Evolutionary conservation across 306 rosid species (phyloP).

Genomic region (Hippophae tibetana): DNA sequence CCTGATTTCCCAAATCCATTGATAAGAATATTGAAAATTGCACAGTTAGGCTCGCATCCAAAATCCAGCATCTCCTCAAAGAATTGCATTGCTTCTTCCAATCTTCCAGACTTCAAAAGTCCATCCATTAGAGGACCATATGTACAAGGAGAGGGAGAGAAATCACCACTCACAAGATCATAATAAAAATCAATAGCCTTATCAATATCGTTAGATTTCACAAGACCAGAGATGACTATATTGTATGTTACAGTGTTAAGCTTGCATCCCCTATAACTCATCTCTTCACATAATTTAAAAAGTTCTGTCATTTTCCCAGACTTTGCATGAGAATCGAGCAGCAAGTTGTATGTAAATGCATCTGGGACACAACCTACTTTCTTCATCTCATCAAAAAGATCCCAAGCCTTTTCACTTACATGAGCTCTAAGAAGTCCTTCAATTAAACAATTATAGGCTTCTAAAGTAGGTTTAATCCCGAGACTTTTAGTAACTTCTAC

Average conservation of each 20-base stretch:
- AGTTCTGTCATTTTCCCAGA: conserved; percentile 59
- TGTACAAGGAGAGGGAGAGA: conserved; percentile 84
- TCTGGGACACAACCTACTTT: conserved; percentile 55
- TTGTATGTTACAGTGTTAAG: conserved; percentile 77
- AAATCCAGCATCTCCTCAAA: conserved; percentile 74
- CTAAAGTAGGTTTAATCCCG: conserved; percentile 54
- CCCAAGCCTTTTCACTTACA: conserved; percentile 43
- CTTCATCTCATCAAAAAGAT: conserved; percentile 75
- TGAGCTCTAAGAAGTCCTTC: conserved; percentile 58
- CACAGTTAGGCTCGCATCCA: conserved; percentile 72
- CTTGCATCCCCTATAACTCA: conserved; percentile 61
- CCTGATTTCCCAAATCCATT: conserved; percentile 88
- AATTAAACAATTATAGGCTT: conserved; percentile 66
- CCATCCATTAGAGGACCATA: conserved; percentile 88
- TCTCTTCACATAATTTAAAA: conserved; percentile 56
- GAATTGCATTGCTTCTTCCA: conserved; percentile 66
- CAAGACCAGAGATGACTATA: conserved; percentile 68
- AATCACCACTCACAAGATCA: conserved; percentile 68
- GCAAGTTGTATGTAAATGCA: conserved; percentile 78
- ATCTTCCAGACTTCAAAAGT: conserved; percentile 65
- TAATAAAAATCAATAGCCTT: conserved; percentile 67
- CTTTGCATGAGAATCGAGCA: conserved; percentile 69
- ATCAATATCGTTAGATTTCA: conserved; percentile 40
- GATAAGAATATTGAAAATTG: conserved; percentile 73
- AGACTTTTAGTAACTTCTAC: conserved; percentile 50